phyloP scores from a whole-genome alignment of 1,284 basidiomycete genomes.

The Apiotrichum sp. region DNA sequence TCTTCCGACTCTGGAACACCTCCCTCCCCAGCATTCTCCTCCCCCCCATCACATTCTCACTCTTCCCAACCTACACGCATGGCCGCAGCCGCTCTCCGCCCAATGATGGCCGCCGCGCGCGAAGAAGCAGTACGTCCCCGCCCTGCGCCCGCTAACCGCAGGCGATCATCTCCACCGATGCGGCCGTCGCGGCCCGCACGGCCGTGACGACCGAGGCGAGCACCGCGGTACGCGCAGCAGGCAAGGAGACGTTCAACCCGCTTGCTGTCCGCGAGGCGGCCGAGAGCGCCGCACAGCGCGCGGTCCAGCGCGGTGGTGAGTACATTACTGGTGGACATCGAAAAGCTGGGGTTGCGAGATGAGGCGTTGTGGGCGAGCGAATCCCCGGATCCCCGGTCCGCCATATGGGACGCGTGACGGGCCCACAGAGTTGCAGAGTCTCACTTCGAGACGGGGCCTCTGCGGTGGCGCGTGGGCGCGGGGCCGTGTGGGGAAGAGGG shows the following conservation, averaged over 20 bases:
- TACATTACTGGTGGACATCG: too few species aligned
- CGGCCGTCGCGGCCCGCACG: conserved; percentile 24
- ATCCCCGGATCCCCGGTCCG: too few species aligned
- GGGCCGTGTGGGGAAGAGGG: too few species aligned
- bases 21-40: too few species aligned
- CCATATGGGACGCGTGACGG: too few species aligned
- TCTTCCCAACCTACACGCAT: neutral
- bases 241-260: conserved; percentile 28
- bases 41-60: too few species aligned
- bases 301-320: conserved; percentile 10
- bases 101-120: conserved; percentile 34
- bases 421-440: too few species aligned
- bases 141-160: neutral
- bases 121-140: conserved; percentile 27
- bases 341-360: too few species aligned
- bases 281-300: conserved; percentile 27
- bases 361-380: too few species aligned
- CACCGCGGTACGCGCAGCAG: conserved; percentile 19
- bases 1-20: too few species aligned
- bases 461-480: too few species aligned
- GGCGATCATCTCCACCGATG: conserved; percentile 25
- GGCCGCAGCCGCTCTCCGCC: conserved; percentile 25
- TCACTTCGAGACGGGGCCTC: too few species aligned
- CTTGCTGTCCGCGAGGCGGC: conserved; percentile 32
- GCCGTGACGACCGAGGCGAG: conserved; percentile 25